These are phyloP conservation scores for Piromyces sp. DNA, from an alignment of 192 early-diverging fungal genomes.

Conservation along the genomic window DNA sequence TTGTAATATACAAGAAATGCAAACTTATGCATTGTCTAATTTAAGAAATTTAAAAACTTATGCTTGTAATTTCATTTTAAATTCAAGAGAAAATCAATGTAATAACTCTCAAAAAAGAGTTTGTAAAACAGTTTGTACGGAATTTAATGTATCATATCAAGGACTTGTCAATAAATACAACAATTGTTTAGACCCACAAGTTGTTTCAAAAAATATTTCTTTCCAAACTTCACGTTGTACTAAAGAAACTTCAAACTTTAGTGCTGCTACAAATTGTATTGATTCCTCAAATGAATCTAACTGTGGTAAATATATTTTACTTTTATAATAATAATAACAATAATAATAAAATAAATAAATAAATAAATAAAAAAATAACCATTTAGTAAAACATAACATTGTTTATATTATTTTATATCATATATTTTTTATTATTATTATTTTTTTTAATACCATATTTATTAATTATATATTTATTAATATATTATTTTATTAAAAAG, in stretches of 20 bases:
- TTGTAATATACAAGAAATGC: neutral
- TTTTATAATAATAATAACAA: too few species aligned
- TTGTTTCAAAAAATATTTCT: neutral
- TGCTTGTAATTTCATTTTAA: neutral
- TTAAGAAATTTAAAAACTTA: neutral
- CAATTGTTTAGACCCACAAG: neutral
- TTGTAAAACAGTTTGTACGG: neutral
- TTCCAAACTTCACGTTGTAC: neutral
- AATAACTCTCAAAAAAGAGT: neutral
- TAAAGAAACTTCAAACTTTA: neutral
- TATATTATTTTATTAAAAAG: too few species aligned
- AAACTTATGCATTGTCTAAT: neutral
- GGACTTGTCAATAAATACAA: neutral
- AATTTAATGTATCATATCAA: neutral
- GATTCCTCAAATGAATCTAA: neutral
- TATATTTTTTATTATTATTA: too few species aligned
- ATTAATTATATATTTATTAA: too few species aligned
- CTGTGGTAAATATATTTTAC: neutral
- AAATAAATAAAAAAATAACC: too few species aligned
- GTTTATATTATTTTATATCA: too few species aligned
- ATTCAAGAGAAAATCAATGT: neutral
- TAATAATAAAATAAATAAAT: too few species aligned
- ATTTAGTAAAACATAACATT: too few species aligned
- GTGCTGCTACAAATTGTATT: neutral
- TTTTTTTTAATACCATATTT: too few species aligned